A percentile compares a stretch with the other conserved stretches of the same genome.
These are phyloP conservation scores for Penicillium corylophilum DNA, from an alignment of 2,329 filamentous ascomycete species.

Conservation along the genomic window DNA sequence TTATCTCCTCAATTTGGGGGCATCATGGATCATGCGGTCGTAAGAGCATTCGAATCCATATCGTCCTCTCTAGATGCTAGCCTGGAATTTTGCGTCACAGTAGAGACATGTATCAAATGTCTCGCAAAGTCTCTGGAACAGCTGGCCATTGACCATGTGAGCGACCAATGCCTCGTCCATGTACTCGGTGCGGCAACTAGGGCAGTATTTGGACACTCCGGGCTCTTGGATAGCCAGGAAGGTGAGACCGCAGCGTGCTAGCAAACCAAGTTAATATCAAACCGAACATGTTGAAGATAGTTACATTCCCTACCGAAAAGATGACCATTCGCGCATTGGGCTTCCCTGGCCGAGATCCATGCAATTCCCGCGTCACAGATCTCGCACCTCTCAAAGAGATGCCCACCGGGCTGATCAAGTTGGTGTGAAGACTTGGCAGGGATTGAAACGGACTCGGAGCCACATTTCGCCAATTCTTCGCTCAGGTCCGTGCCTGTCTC, in stretches of 20 bases:
- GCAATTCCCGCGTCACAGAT: constrained; percentile 51
- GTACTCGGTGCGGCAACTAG: constrained; percentile 51
- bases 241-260: constrained; percentile 55
- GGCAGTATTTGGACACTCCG: constrained; percentile 54
- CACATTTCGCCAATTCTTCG: constrained; percentile 34
- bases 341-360: constrained; percentile 49
- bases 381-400: constrained; percentile 50
- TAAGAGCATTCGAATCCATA: no score
- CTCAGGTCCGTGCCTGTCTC: constrained; percentile 30
- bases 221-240: constrained; percentile 57
- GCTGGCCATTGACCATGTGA: constrained; percentile 10
- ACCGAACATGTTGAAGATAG: neutral
- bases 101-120: constrained; percentile 38
- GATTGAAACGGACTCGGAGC: constrained; percentile 13
- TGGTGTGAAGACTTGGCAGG: constrained; percentile 24
- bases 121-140: constrained; percentile 27
- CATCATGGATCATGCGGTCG: neutral
- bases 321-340: constrained; percentile 53
- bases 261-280: neutral
- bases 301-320: constrained; percentile 44
- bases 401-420: constrained; percentile 21
- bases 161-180: constrained; percentile 45
- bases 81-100: constrained; percentile 37
- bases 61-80: constrained; percentile 9
- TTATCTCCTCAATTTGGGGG: neutral